phyloP scores from a whole-genome alignment of 768 basidiomycete genomes.

The Butyriboletus loyo region DNA sequence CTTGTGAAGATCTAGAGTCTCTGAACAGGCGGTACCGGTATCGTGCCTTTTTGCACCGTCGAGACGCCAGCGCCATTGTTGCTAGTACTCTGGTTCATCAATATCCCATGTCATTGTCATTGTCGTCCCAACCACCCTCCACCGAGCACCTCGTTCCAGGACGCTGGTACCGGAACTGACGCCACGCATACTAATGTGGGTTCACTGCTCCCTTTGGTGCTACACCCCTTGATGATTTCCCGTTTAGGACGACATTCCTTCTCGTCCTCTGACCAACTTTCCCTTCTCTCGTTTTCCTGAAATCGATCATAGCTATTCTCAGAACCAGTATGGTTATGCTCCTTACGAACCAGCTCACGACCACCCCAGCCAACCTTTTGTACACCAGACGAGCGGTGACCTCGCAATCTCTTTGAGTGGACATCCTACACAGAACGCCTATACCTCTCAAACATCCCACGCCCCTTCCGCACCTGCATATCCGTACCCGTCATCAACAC shows the following conservation, averaged over 20 bases:
- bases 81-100: no score
- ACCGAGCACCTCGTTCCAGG: background rate
- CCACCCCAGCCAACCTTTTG: background rate
- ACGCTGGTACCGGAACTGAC: background rate
- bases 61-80: no score
- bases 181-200: constrained; percentile 10
- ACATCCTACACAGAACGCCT: background rate
- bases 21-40: no score
- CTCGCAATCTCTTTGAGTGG: background rate
- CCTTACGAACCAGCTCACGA: background rate
- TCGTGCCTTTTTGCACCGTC: no score
- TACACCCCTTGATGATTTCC: background rate
- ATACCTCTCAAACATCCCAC: constrained; percentile 2
- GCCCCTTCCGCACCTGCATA: background rate
- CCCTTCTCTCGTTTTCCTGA: background rate
- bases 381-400: background rate
- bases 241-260: constrained; percentile 6
- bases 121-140: background rate
- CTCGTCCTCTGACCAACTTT: background rate
- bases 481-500: background rate
- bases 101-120: no score
- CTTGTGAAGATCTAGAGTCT: no score
- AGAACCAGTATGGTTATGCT: background rate
- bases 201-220: background rate
- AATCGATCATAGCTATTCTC: background rate